These are phyloP conservation scores for Sugiyamaella castrensis DNA, from an alignment of 1,139 yeast genomes.

Conservation along the genomic window DNA sequence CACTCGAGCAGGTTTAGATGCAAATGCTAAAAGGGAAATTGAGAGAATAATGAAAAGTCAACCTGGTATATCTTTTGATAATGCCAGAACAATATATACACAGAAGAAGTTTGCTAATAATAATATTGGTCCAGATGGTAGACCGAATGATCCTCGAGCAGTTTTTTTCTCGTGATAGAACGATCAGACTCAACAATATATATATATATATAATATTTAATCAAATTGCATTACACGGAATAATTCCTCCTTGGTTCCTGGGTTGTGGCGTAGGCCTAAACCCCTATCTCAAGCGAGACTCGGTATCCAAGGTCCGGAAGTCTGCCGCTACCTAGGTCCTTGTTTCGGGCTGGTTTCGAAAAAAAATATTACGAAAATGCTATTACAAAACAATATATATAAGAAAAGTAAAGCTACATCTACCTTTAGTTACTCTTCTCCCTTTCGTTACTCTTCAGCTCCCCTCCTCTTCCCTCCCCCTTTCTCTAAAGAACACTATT, in stretches of 20 bases:
- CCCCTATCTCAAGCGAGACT: not conserved
- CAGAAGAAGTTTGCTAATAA: conserved; percentile 48
- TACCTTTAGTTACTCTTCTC: conserved; percentile 8
- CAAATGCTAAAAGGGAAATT: conserved; percentile 51
- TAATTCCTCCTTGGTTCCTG: not conserved
- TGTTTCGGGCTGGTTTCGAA: not conserved
- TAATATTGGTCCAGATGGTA: conserved; percentile 47
- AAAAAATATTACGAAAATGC: conserved; percentile 2
- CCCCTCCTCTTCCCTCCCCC: too few species aligned
- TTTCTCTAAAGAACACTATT: too few species aligned
- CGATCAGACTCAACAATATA: not conserved
- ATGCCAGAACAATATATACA: conserved; percentile 60
- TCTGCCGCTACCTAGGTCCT: too few species aligned
- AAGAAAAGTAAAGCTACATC: not conserved
- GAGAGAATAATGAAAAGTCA: conserved; percentile 52
- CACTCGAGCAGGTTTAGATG: conserved; percentile 59
- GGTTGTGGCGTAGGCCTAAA: not conserved
- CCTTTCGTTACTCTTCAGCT: not conserved
- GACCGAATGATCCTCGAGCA: conserved; percentile 47
- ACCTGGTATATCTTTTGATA: conserved; percentile 55
- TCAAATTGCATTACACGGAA: not conserved
- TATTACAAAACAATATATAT: conserved; percentile 3
- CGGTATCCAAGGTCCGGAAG: too few species aligned
- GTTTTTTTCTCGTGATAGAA: conserved; percentile 41
- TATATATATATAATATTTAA: not conserved